Conservation (phyloP, 768 basidiomycete species). For the Naganishia vaughanmartiniae region DNA sequence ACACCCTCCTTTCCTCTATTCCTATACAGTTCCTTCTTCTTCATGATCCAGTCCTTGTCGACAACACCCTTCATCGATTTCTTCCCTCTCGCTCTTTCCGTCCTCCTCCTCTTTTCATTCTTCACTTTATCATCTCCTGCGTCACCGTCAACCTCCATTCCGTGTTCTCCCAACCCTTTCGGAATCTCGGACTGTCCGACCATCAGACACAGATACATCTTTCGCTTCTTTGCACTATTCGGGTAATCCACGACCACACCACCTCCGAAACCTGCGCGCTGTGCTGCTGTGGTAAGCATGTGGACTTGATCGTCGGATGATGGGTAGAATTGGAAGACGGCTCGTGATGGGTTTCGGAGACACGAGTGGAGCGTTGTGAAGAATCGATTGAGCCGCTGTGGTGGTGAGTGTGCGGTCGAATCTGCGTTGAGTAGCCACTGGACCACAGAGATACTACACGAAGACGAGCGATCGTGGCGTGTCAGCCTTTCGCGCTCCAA, state of each 20-base stretch:
- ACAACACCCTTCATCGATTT: conserved; percentile 55
- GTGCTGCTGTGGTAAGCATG: conserved; percentile 86
- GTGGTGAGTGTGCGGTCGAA: conserved; percentile 63
- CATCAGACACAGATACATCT: conserved; percentile 89
- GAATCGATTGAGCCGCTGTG: conserved; percentile 66
- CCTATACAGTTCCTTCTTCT: conserved; percentile 75
- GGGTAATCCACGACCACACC: conserved; percentile 96
- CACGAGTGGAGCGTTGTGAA: conserved; percentile 64
- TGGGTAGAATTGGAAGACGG: conserved; percentile 98
- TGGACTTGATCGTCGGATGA: conserved; percentile 95
- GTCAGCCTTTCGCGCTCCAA: conserved; percentile 29
- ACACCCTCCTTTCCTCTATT: conserved; percentile 59
- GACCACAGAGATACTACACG: conserved; percentile 83
- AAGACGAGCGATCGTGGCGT: background rate
- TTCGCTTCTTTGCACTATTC: conserved; percentile 90
- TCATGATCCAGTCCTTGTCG: conserved; percentile 86
- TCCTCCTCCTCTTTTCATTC: conserved; percentile 72
- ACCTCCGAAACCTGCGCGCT: conserved; percentile 92
- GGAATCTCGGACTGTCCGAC: conserved; percentile 82
- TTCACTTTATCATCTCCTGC: conserved; percentile 53
- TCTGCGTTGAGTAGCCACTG: conserved; percentile 99
- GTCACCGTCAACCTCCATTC: conserved; percentile 41
- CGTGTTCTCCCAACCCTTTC: conserved; percentile 65
- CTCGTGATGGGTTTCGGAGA: conserved; percentile 63
- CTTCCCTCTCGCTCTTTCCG: conserved; percentile 66